Evolutionary conservation across 768 basidiomycete genomes (phyloP).

Genomic region (Infundibulicybe gibba): DNA sequence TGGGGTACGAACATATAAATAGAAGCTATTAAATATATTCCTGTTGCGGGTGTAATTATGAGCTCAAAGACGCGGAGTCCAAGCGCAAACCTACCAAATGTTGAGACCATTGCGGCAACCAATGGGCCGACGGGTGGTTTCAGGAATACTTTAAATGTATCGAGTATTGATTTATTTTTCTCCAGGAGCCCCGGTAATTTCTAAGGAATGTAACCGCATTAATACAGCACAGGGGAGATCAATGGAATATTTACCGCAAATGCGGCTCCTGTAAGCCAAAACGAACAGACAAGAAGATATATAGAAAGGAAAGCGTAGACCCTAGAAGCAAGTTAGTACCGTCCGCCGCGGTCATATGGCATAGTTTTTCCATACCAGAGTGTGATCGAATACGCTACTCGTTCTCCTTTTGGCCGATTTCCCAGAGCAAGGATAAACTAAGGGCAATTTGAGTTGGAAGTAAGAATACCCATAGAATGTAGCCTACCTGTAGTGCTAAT

Average conservation of each 20-base stretch:
- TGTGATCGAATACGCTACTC: conserved; percentile 89
- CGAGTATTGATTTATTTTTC: too few species aligned
- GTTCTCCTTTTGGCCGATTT: conserved; percentile 88
- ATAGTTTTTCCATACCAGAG: conserved; percentile 51
- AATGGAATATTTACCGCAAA: too few species aligned
- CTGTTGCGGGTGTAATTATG: conserved; percentile 76
- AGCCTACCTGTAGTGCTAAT: too few species aligned
- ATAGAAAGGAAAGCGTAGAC: neutral
- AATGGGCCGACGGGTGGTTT: conserved; percentile 78
- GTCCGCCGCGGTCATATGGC: neutral
- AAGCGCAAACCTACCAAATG: conserved; percentile 37
- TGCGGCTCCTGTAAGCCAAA: neutral
- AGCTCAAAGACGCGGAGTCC: conserved; percentile 48
- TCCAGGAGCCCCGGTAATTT: too few species aligned
- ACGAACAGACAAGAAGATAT: neutral
- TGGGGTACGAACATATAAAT: conserved; percentile 69
- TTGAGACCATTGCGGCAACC: conserved; percentile 77
- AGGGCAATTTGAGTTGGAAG: too few species aligned
- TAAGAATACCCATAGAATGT: too few species aligned
- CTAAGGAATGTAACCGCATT: too few species aligned
- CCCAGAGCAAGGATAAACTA: conserved; percentile 80
- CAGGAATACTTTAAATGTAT: neutral
- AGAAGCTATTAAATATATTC: conserved; percentile 81
- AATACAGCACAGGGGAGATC: too few species aligned
- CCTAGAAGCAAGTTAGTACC: neutral